Conservation (phyloP, 345 rosid species). For the Barbarea vulgaris region DNA sequence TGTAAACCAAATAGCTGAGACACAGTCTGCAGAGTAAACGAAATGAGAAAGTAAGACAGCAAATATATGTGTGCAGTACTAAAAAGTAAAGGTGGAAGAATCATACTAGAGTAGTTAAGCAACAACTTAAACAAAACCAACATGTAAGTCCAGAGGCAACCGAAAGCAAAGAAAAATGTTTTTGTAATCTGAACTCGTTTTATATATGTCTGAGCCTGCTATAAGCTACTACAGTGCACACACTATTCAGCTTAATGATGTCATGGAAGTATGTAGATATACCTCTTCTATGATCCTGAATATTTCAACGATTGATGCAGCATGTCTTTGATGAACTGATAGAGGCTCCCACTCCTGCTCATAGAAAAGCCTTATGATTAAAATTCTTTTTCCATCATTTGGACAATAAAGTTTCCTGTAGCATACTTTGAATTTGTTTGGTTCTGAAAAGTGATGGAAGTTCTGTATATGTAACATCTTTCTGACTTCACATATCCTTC, state of each 20-base stretch:
- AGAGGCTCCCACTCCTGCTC: slow-evolving; percentile 97
- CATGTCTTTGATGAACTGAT: slow-evolving; percentile 86
- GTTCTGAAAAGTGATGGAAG: slow-evolving; percentile 7
- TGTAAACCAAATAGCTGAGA: slow-evolving; percentile 89
- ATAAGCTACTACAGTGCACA: slow-evolving; percentile 15
- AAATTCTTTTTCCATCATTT: slow-evolving; percentile 12
- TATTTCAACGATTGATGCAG: slow-evolving; percentile 87
- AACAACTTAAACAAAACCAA: slow-evolving; percentile 10
- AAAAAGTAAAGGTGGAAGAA: slow-evolving; percentile 17
- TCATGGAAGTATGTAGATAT: slow-evolving; percentile 22
- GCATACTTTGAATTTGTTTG: background rate
- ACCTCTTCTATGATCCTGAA: slow-evolving; percentile 99
- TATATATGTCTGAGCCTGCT: background rate
- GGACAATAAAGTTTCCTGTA: slow-evolving; percentile 7
- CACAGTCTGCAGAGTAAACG: slow-evolving; percentile 69
- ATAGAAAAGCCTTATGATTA: slow-evolving; percentile 20
- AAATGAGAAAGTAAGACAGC: slow-evolving; percentile 21
- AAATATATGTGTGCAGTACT: background rate
- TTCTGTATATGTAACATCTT: slow-evolving; percentile 9
- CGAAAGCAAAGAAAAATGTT: background rate
- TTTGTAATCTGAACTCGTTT: background rate
- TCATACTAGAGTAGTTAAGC: slow-evolving; percentile 11
- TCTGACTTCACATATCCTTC: slow-evolving; percentile 12
- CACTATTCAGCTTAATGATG: slow-evolving; percentile 7
- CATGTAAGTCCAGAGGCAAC: slow-evolving; percentile 10